These are phyloP conservation scores for Tuber borchii DNA, from an alignment of 495 filamentous ascomycete species.

Conservation along the genomic window DNA sequence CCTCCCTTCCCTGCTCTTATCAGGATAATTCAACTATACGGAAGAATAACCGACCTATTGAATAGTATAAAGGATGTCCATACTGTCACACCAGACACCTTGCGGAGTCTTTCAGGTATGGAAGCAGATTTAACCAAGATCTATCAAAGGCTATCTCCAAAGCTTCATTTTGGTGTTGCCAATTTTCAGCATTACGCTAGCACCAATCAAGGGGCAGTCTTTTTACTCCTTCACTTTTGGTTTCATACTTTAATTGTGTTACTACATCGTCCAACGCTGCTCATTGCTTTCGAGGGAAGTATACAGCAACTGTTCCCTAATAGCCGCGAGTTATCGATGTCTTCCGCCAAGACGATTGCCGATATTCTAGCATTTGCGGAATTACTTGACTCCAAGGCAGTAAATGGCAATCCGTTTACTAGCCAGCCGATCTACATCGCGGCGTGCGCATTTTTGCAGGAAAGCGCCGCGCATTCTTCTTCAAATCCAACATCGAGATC, in stretches of 20 bases:
- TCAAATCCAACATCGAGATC: constrained; percentile 54
- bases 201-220: constrained; percentile 70
- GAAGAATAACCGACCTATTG: constrained; percentile 70
- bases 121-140: constrained; percentile 72
- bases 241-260: constrained; percentile 81
- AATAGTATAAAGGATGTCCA: constrained; percentile 72
- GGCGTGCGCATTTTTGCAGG: constrained; percentile 77
- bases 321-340: constrained; percentile 75
- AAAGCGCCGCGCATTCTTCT: constrained; percentile 56
- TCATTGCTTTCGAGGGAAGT: constrained; percentile 67
- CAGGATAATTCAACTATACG: constrained; percentile 76
- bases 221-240: constrained; percentile 85
- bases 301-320: constrained; percentile 65
- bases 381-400: constrained; percentile 68
- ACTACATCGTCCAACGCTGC: constrained; percentile 70
- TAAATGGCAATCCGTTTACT: constrained; percentile 79
- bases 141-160: constrained; percentile 64
- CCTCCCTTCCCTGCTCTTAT: constrained; percentile 71
- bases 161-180: constrained; percentile 68
- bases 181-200: constrained; percentile 74
- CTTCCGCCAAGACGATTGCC: constrained; percentile 79
- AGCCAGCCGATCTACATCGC: constrained; percentile 87
- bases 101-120: constrained; percentile 62
- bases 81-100: constrained; percentile 65
- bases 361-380: constrained; percentile 77